Evolutionary conservation across 208 protist genomes (phyloP), one percentile per base, ranked within the genome.

Genomic region (Trichomonas tenax): DNA sequence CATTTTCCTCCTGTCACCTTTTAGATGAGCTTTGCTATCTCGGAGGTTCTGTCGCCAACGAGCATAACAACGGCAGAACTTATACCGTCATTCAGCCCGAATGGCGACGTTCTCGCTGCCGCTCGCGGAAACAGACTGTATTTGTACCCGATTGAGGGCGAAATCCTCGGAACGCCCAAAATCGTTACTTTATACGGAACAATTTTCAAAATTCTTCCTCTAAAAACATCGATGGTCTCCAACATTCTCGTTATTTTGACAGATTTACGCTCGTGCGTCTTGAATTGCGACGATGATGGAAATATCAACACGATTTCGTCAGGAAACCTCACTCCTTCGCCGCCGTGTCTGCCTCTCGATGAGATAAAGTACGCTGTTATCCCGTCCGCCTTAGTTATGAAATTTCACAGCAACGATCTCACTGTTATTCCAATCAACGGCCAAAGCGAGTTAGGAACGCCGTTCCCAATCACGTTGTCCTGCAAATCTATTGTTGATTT

Each of bases 401-500:
- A 93, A 58, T 38, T 58, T 51, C 26, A 17, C 8, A 48, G 45
- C 51, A 48, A 23, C 40, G 14, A n/a, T 38, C 40, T 93, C n/a
- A 44, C 41, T 11, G 86, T 93, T 38, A 49, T 51, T 93, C 86
- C 86, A 93, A 93, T 93, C 31, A 51, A 38, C n/a, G 44, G 40
- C 45, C 1, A 93, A 11, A 38, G 86, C 31, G n/a, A 23, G 31
- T 15, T 93, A 49, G 86, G 45, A 14, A 21, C 44, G 21, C 86
- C 86, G n/a, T 51, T 93, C 36, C 86, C 23, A 51, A 51, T 93
- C 15, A 41, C 23, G 38, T 49, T 93, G 14, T 41, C 40, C 0
- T 93, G 86, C 44, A 93, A 51, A 93, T 23, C 40, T 17, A 93
- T 93, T 41, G 45, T 93, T 15, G 86, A 93, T 93, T 93, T 93